phyloP scores from a whole-genome alignment of 179 eudicot species.

The Silene coronaria region DNA sequence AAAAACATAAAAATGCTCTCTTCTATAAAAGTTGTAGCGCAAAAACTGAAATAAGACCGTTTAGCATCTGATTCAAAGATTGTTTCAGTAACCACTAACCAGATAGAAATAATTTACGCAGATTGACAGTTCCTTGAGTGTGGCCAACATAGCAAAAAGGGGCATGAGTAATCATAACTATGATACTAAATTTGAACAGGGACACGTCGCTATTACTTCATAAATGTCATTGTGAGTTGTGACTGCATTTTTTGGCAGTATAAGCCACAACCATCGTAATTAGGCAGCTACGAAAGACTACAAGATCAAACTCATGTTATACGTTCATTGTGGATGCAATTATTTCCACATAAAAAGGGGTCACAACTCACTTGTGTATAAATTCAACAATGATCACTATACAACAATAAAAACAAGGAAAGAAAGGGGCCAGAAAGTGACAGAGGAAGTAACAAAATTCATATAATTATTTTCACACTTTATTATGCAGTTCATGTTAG shows the following conservation, averaged over 20 bases:
- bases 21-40: neutral
- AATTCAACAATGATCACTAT: neutral
- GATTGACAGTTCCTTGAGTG: neutral
- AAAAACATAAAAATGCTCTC: neutral
- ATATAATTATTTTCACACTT: neutral
- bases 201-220: neutral
- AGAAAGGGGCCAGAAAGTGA: neutral
- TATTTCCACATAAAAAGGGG: neutral
- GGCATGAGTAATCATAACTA: neutral
- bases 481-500: neutral
- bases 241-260: neutral
- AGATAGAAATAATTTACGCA: neutral
- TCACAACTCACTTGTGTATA: neutral
- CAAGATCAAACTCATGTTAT: too few relatives aligned
- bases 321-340: neutral
- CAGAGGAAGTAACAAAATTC: neutral
- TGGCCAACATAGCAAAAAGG: neutral
- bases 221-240: neutral
- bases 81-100: too few relatives aligned
- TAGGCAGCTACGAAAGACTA: neutral
- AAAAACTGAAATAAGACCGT: neutral
- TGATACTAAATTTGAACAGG: neutral
- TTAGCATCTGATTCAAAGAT: neutral
- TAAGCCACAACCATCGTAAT: neutral
- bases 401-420: neutral